Base-by-base conservation (phyloP, 2,329 filamentous ascomycete genomes). In the Neobulgaria alba region DNA sequence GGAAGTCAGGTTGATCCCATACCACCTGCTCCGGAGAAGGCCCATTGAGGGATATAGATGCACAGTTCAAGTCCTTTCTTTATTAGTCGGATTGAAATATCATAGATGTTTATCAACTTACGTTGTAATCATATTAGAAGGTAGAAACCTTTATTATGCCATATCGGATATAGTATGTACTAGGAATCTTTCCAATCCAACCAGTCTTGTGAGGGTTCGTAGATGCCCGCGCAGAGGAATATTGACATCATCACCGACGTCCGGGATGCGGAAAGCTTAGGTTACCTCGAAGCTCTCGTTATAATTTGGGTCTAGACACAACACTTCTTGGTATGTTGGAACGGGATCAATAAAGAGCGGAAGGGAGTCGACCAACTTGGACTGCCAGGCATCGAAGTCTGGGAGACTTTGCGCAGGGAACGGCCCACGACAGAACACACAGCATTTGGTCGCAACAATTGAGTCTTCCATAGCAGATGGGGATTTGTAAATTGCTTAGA, bases 1-100 rank as follows among this genome's bases (percentile, higher is more conserved):
- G 46, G 30, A 45, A 26, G 30, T 44, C 29, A 30, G 38, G 23
- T 37, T 31, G 19, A 39, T 46, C 43, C 43, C 41, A 48, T n/a
- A 48, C 10, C 12, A 41, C 23, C 35, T 39, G 43, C 23, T n/a
- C 19, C 10, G 29, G 12, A 31, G 5, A 31, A 31, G 29, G 29
- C 4, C 21, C 5, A 40, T 19, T 17, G 44, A 16, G 29, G 32
- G 37, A 42, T 33, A 45, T 34, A 34, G n/a, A 16, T 8, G 39
- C 33, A 23, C 34, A 45, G 33, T 48, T 31, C 16, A 48, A 31
- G 31, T 38, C 45, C 42, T 48, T 15, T 23, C 14, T 23, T 30
- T 29, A 29, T 48, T 38, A 45, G 39, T 12, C 29, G 32, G 23
- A 23, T 26, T 29, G 35, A 21, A 30, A 5, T n/a, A 4, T 5